phyloP scores from a whole-genome alignment of 73 alveolate genomes.

The Paramecium sexaurelia region DNA sequence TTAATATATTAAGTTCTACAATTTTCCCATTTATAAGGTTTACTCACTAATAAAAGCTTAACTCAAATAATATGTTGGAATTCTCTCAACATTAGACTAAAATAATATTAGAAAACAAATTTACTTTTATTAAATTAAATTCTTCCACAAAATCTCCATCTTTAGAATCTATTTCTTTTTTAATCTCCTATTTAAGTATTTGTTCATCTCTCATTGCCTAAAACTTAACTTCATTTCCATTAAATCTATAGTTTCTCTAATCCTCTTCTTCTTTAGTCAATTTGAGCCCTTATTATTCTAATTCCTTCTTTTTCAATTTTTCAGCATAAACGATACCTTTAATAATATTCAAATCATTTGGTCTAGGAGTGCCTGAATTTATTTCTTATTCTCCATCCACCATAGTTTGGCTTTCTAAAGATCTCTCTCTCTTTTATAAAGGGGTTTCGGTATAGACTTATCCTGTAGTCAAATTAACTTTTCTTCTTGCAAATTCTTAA shows the following conservation, averaged over 20 bases:
- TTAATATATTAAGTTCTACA: neutral
- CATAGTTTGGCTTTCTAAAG: neutral
- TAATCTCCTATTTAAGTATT: neutral
- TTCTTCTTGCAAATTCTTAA: conserved; percentile 53
- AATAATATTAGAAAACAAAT: neutral
- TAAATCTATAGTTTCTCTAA: neutral
- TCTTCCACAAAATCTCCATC: conserved; percentile 3
- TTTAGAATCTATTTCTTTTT: neutral
- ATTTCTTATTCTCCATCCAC: neutral
- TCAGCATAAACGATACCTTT: conserved; percentile 48
- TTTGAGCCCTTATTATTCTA: neutral
- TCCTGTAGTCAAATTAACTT: conserved; percentile 57
- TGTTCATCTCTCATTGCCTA: conserved; percentile 37
- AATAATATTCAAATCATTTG: neutral
- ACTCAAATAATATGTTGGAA: neutral
- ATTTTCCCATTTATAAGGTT: neutral
- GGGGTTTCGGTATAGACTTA: conserved; percentile 24
- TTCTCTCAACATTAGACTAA: neutral
- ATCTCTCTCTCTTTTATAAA: neutral
- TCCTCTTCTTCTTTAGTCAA: neutral
- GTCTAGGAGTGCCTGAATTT: neutral
- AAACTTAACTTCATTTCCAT: neutral
- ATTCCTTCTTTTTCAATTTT: conserved; percentile 17
- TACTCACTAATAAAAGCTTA: conserved; percentile 37
- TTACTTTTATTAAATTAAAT: neutral